Evolutionary conservation across 768 basidiomycete species (phyloP).

Genomic region (Scleroderma citrinum): DNA sequence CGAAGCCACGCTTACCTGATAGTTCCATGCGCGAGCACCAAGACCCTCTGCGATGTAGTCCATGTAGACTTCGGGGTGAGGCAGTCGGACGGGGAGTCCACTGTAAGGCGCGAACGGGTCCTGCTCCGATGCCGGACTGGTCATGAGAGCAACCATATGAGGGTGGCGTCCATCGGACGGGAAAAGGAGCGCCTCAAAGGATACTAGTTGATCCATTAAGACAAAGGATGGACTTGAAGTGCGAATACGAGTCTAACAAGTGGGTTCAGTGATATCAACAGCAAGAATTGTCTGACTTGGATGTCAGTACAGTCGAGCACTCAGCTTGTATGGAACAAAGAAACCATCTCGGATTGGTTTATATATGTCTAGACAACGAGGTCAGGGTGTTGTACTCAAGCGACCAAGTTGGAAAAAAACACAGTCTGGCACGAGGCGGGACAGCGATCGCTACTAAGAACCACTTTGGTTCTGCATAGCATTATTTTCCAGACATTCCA

Average conservation of each 20-base stretch:
- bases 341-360: conserved; percentile 16
- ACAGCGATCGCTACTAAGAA: conserved; percentile 14
- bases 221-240: conserved; percentile 10
- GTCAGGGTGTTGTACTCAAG: conserved; percentile 28
- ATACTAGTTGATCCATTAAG: conserved; percentile 56
- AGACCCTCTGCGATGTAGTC: conserved; percentile 76
- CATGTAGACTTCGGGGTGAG: conserved; percentile 83
- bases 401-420: conserved; percentile 21
- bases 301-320: conserved; percentile 15
- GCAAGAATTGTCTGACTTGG: conserved; percentile 10
- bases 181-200: conserved; percentile 71
- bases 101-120: conserved; percentile 42
- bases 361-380: conserved; percentile 36
- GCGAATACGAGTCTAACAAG: conserved; percentile 9
- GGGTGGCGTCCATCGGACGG: conserved; percentile 74
- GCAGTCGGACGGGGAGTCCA: conserved; percentile 52
- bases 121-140: conserved; percentile 48
- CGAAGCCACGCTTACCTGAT: conserved; percentile 45
- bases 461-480: neutral
- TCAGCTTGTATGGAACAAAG: conserved; percentile 10
- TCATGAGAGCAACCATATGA: conserved; percentile 67
- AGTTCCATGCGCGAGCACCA: conserved; percentile 65
- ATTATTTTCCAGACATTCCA: neutral
- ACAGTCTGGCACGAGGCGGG: conserved; percentile 34
- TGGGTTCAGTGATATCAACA: neutral